Conservation (phyloP, 73 alveolate species). For the Loxodes magnus region DNA sequence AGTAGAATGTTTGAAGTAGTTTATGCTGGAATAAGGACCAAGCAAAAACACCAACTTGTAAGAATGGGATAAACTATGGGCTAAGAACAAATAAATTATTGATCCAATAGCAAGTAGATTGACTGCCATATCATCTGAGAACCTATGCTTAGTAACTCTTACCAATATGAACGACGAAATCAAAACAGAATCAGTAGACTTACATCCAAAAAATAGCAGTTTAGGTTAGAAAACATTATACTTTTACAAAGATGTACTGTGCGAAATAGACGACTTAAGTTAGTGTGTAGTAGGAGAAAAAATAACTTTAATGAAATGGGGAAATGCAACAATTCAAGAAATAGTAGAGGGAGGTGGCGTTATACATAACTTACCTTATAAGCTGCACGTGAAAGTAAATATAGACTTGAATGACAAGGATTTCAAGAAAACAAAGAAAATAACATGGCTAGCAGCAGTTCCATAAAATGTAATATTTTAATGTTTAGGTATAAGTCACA, state of each 20-base stretch:
- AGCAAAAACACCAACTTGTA: constrained; percentile 76
- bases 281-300: constrained; percentile 52
- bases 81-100: constrained; percentile 62
- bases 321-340: constrained; percentile 46
- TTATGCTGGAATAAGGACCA: constrained; percentile 92
- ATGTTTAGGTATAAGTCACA: constrained; percentile 37
- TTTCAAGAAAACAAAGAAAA: constrained; percentile 73
- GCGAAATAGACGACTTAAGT: constrained; percentile 61
- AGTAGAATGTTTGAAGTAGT: constrained; percentile 84
- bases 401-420: constrained; percentile 69
- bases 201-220: constrained; percentile 28
- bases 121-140: constrained; percentile 54
- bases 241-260: constrained; percentile 30
- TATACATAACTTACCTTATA: no score
- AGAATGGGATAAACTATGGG: constrained; percentile 96
- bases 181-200: constrained; percentile 21
- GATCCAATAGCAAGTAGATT: constrained; percentile 84
- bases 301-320: constrained; percentile 66
- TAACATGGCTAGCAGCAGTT: constrained; percentile 73
- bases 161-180: constrained; percentile 26
- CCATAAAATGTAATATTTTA: constrained; percentile 5
- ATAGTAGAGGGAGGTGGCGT: constrained; percentile 30
- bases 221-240: constrained; percentile 46
- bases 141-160: constrained; percentile 40
- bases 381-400: constrained; percentile 19